Evolutionary conservation across 495 filamentous ascomycete genomes (phyloP).

Genomic region (Apiosordaria backusii): DNA sequence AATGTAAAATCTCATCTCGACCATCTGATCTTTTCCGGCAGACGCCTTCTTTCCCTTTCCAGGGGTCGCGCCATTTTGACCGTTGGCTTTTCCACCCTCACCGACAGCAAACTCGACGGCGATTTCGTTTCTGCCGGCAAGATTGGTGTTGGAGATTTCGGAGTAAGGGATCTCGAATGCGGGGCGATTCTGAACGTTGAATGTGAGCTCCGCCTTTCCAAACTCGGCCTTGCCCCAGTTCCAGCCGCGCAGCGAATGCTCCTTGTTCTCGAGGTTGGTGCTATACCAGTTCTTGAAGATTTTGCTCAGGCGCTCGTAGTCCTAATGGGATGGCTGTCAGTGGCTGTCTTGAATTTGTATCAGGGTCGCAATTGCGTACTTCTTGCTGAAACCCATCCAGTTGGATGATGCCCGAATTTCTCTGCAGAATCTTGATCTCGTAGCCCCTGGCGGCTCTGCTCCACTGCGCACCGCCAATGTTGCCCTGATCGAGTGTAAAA

Average conservation of each 20-base stretch:
- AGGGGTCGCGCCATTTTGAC: constrained; percentile 70
- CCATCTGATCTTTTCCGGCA: constrained; percentile 84
- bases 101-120: constrained; percentile 84
- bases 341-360: background rate
- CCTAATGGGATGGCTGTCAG: constrained; percentile 47
- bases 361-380: constrained; percentile 42
- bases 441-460: constrained; percentile 88
- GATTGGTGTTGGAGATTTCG: constrained; percentile 95
- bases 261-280: constrained; percentile 82
- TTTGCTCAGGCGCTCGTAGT: constrained; percentile 83
- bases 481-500: constrained; percentile 80
- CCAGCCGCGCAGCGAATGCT: constrained; percentile 95
- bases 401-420: constrained; percentile 82
- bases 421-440: constrained; percentile 83
- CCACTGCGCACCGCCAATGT: constrained; percentile 87
- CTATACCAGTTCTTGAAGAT: constrained; percentile 96
- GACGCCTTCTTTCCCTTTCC: constrained; percentile 83
- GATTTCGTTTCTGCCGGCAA: constrained; percentile 97
- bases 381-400: constrained; percentile 94
- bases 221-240: constrained; percentile 99
- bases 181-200: constrained; percentile 95
- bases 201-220: constrained; percentile 86
- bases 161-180: constrained; percentile 97
- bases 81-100: constrained; percentile 62
- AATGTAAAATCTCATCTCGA: constrained; percentile 99